A percentile compares a stretch with the other conserved stretches of the same genome.
Conservation (phyloP, 805 yeast species). For the Metschnikowia borealis region DNA sequence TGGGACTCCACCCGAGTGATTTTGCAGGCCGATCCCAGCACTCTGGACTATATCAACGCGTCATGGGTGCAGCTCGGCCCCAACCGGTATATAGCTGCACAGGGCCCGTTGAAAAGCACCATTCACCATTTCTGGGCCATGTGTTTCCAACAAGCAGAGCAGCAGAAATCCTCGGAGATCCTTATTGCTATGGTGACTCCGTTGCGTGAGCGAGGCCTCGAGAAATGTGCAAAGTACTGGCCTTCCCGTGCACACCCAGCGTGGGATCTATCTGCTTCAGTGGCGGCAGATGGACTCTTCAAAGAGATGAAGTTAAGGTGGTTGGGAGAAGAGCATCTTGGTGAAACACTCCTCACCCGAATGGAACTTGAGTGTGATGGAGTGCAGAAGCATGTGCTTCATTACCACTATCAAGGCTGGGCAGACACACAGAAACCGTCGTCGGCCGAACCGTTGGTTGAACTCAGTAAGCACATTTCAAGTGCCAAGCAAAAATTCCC, state of each 20-base stretch:
- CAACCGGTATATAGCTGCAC: constrained; percentile 69
- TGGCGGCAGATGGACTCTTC: constrained; percentile 22
- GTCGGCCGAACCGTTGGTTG: constrained; percentile 13
- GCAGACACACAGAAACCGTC: constrained; percentile 15
- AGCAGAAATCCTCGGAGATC: constrained; percentile 22
- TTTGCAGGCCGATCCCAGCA: constrained; percentile 19
- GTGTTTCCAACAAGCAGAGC: constrained; percentile 34
- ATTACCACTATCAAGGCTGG: constrained; percentile 17
- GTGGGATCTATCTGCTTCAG: constrained; percentile 19
- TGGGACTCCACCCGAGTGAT: constrained; percentile 57
- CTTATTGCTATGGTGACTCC: constrained; percentile 40
- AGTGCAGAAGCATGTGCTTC: constrained; percentile 18
- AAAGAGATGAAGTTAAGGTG: constrained; percentile 16
- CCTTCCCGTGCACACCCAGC: constrained; percentile 21
- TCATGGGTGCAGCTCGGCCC: constrained; percentile 25
- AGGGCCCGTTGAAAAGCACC: constrained; percentile 79
- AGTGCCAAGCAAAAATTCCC: constrained; percentile 6
- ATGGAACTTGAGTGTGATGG: constrained; percentile 20
- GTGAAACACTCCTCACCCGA: constrained; percentile 25
- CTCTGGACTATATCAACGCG: constrained; percentile 38
- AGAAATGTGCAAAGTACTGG: constrained; percentile 17
- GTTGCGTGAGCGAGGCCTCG: constrained; percentile 13
- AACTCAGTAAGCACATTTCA: constrained; percentile 11
- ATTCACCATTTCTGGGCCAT: constrained; percentile 77
- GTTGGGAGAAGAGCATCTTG: constrained; percentile 16